Evolutionary conservation across 768 basidiomycete species (phyloP), one percentile per base, ranked within the genome.

Genomic region (Mycena polygramma): DNA sequence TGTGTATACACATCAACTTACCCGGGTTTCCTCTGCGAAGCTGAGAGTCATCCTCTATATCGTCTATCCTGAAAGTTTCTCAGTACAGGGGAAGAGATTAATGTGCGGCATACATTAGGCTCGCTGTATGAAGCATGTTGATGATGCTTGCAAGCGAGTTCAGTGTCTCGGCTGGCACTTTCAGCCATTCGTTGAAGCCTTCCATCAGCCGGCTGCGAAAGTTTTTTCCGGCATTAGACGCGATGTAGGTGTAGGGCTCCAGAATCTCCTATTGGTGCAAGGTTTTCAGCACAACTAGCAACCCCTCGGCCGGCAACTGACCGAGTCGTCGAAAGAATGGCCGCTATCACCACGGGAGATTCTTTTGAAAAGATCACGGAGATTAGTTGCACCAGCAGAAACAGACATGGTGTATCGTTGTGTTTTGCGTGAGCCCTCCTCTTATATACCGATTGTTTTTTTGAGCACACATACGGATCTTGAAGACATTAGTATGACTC

Each of bases 111-210:
- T 74, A 96, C 96, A 99, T 86, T 20, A 99, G 84, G 78, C 94
- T 96, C 7, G 97, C 96, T 57, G 91, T 95, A 75, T 99, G 97
- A 20, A 98, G 84, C 95, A 97, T 98, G 76, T 91, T 90, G 35
- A 99, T 94, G 62, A 99, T 88, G 69, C 86, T 87, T 1, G 91
- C 87, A 69, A 99, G 95, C 51, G 93, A 83, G n/a, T 79, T 77
- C 19, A 97, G 86, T 77, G 92, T 91, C 24, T 88, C 86, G n/a
- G 81, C 77, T 0, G 94, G 93, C 2, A 98, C 95, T 4, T 91
- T 77, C 13, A 99, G 87, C 97, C 97, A 99, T 1, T 82, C 41
- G 75, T 99, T 97, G 88, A 99, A 98, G 0, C 97, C 95, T 60
- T 91, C 92, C 67, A 97, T 95, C 76, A 99, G 86, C 74, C 90